Evolutionary conservation across 2,329 filamentous ascomycete genomes (phyloP).

Genomic region (Chaetomiaceae sp.): DNA sequence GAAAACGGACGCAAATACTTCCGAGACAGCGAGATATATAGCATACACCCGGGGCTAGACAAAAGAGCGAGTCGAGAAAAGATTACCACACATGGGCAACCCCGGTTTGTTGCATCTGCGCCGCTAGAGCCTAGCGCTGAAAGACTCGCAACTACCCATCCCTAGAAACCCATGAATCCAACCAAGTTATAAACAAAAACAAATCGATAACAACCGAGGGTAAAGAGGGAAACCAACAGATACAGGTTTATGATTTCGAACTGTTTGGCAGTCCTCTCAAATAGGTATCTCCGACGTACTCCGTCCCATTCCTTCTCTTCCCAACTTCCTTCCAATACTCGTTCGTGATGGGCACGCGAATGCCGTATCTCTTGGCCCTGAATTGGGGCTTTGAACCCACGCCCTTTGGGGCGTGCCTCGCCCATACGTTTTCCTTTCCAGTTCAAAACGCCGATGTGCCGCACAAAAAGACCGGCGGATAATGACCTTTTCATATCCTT

Average conservation of each 20-base stretch:
- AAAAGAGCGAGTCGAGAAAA: not conserved
- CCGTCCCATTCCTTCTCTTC: not conserved
- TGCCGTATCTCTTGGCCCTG: not conserved
- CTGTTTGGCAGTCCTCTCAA: not conserved
- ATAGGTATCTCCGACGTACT: constrained; percentile 16
- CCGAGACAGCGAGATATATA: too few relatives aligned
- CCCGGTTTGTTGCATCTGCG: not conserved
- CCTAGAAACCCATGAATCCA: not conserved
- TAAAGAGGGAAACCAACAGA: not conserved
- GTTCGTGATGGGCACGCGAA: not conserved
- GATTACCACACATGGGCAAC: not conserved
- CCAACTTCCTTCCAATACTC: not conserved
- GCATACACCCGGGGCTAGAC: too few relatives aligned
- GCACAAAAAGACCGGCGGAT: not conserved
- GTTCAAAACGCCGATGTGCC: not conserved
- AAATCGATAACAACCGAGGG: not conserved
- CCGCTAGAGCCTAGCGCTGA: too few relatives aligned
- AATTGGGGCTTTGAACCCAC: not conserved
- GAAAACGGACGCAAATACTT: too few relatives aligned
- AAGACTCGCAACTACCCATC: too few relatives aligned
- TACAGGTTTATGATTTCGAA: not conserved
- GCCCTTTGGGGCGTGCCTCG: not conserved
- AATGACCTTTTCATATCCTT: not conserved
- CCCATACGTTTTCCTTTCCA: not conserved
- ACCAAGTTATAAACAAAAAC: too few relatives aligned